Conservation (phyloP, 768 basidiomycete species). For the Tremella mesenterica region DNA sequence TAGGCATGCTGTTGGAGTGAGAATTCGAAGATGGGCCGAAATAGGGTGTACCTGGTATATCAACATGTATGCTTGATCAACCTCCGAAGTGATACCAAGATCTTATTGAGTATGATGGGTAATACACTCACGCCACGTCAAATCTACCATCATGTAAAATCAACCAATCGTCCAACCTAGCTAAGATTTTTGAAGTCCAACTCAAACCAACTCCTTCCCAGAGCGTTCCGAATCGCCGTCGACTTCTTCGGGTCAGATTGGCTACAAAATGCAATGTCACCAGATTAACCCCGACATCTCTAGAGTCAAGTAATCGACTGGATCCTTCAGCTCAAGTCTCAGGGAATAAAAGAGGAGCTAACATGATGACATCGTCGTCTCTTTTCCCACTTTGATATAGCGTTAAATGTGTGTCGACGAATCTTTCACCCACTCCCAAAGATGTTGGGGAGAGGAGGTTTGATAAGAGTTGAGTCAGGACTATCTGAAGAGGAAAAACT, state of each 20-base stretch:
- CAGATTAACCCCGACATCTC: slow-evolving; percentile 56
- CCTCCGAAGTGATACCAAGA: too few species aligned
- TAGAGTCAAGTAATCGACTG: slow-evolving; percentile 54
- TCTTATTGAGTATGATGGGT: slow-evolving; percentile 2
- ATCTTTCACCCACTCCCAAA: slow-evolving; percentile 51
- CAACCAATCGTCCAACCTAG: slow-evolving; percentile 61
- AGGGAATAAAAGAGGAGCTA: slow-evolving; percentile 45
- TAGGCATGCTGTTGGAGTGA: slow-evolving; percentile 58
- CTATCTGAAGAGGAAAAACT: slow-evolving; percentile 60
- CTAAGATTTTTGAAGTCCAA: slow-evolving; percentile 61
- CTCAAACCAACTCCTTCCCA: slow-evolving; percentile 42
- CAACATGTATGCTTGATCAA: too few species aligned
- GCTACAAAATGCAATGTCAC: slow-evolving; percentile 62
- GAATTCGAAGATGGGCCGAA: slow-evolving; percentile 26
- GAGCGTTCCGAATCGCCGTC: slow-evolving; percentile 53
- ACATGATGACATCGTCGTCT: slow-evolving; percentile 60
- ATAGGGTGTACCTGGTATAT: neutral
- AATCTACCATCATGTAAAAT: slow-evolving; percentile 64
- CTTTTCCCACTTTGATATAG: slow-evolving; percentile 63
- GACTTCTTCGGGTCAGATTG: slow-evolving; percentile 60
- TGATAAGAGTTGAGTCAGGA: slow-evolving; percentile 68
- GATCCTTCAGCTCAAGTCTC: neutral
- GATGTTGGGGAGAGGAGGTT: slow-evolving; percentile 70
- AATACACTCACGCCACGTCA: slow-evolving; percentile 57
- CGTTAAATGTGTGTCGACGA: slow-evolving; percentile 54